phyloP scores from a whole-genome alignment of 768 basidiomycete genomes.

The Amanita rimosa region DNA sequence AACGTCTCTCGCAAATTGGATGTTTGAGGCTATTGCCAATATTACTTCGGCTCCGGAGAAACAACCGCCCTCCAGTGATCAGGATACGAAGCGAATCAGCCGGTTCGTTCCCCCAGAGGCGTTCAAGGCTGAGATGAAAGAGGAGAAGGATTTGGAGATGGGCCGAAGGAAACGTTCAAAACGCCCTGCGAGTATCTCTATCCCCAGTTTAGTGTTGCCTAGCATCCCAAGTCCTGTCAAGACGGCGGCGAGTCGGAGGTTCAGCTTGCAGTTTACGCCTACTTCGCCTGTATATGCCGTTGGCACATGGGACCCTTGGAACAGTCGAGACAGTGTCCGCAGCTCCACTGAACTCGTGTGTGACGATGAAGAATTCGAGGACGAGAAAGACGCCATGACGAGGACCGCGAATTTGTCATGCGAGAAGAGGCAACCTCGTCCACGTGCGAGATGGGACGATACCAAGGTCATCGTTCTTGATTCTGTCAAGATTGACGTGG shows the following conservation, averaged over 20 bases:
- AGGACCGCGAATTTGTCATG: conserved; percentile 26
- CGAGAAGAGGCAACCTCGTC: conserved; percentile 13
- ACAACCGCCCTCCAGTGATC: not conserved
- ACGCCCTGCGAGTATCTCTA: conserved; percentile 29
- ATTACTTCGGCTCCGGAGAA: conserved; percentile 28
- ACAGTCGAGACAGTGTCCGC: not conserved
- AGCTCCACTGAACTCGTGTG: conserved; percentile 10
- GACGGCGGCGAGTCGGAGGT: conserved; percentile 24
- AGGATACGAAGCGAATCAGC: conserved; percentile 11
- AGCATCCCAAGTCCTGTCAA: conserved; percentile 15
- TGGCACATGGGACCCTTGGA: conserved; percentile 2
- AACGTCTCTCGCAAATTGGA: conserved; percentile 63
- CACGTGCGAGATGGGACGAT: conserved; percentile 16
- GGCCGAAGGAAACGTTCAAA: conserved; percentile 11
- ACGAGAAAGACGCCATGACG: conserved; percentile 32
- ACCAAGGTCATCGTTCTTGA: conserved; percentile 12
- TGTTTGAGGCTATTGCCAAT: conserved; percentile 71
- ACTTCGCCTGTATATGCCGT: conserved; percentile 30
- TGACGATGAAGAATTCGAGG: conserved; percentile 22
- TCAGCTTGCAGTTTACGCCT: conserved; percentile 62
- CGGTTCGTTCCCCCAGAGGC: conserved; percentile 25
- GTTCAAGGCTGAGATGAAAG: conserved; percentile 10
- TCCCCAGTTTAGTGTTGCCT: conserved; percentile 19
- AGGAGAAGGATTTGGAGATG: conserved; percentile 13
- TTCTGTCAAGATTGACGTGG: conserved; percentile 15